Percentiles rank a stretch among this genome's conserved stretches.
phyloP scores from a whole-genome alignment of 2,329 filamentous ascomycete species.

The Corniculantispora saksenae region DNA sequence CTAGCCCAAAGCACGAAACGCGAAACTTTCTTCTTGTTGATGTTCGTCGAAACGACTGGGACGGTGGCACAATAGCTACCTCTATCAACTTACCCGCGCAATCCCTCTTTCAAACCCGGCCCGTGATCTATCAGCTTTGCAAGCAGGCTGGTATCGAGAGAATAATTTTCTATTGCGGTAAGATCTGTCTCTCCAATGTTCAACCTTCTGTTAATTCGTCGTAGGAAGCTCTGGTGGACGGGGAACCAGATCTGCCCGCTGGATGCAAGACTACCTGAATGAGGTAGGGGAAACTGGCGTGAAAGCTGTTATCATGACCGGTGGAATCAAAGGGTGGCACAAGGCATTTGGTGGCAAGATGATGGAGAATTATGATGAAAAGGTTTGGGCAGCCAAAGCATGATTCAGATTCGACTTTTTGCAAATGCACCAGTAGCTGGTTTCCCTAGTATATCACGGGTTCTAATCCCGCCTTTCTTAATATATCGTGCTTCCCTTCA shows the following conservation, averaged over 20 bases:
- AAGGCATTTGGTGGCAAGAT: slow-evolving; percentile 46
- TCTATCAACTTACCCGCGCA: slow-evolving; percentile 61
- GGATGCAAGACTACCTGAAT: slow-evolving; percentile 58
- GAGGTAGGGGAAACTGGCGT: slow-evolving; percentile 45
- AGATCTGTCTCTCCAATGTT: neutral
- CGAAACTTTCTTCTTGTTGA: slow-evolving; percentile 51
- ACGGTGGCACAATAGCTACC: slow-evolving; percentile 60
- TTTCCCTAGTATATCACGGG: slow-evolving; percentile 20
- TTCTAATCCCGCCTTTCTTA: slow-evolving; percentile 24
- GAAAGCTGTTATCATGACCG: slow-evolving; percentile 49
- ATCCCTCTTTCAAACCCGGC: slow-evolving; percentile 52
- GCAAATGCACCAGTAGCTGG: neutral
- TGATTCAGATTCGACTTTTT: slow-evolving; percentile 1
- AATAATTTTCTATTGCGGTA: slow-evolving; percentile 59
- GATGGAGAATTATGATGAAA: slow-evolving; percentile 54
- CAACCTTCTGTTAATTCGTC: neutral
- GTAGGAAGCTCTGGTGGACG: slow-evolving; percentile 52
- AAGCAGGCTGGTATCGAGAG: slow-evolving; percentile 49
- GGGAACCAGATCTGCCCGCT: slow-evolving; percentile 53
- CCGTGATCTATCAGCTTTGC: slow-evolving; percentile 50
- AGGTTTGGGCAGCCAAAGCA: slow-evolving; percentile 32
- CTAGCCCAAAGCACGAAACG: slow-evolving; percentile 28
- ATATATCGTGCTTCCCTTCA: slow-evolving; percentile 20
- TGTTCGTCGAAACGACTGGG: slow-evolving; percentile 54
- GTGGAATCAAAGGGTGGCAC: slow-evolving; percentile 59